These are phyloP conservation scores for Aulographum hederae DNA, from an alignment of 2,329 filamentous ascomycete species.

Conservation along the genomic window DNA sequence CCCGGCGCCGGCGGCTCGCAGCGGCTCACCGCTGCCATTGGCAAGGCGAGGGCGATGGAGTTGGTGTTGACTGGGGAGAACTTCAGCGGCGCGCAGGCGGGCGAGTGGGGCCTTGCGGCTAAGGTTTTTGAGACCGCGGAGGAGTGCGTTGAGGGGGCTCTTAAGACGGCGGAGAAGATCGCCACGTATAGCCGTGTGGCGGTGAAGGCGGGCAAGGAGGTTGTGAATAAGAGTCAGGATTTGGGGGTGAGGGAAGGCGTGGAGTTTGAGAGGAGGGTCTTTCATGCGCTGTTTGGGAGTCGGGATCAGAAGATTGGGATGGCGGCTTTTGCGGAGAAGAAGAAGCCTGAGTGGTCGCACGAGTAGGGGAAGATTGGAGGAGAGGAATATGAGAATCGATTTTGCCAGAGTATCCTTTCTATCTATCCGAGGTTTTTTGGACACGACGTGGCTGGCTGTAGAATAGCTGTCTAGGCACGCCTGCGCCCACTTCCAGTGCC, in stretches of 20 bases:
- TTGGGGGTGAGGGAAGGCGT: constrained; percentile 73
- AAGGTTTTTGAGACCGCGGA: constrained; percentile 64
- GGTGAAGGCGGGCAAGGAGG: constrained; percentile 81
- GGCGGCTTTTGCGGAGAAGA: constrained; percentile 85
- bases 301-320: constrained; percentile 89
- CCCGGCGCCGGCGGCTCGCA: constrained; percentile 87
- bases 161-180: constrained; percentile 78
- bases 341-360: constrained; percentile 79
- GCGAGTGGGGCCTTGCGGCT: constrained; percentile 78
- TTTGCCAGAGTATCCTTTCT: too few species aligned
- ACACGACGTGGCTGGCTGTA: too few species aligned
- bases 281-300: constrained; percentile 85
- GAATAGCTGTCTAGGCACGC: too few species aligned
- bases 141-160: constrained; percentile 60
- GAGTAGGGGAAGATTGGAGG: too few species aligned
- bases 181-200: constrained; percentile 75
- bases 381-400: too few species aligned
- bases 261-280: constrained; percentile 83
- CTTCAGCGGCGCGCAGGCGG: constrained; percentile 71
- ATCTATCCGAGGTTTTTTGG: too few species aligned
- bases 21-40: constrained; percentile 29
- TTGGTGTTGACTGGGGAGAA: constrained; percentile 72
- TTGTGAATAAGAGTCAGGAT: constrained; percentile 98
- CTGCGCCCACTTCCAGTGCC: too few species aligned
- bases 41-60: constrained; percentile 74